These are phyloP conservation scores for Lachancea kluyveri DNA, from an alignment of 805 yeast genomes.

Conservation along the genomic window DNA sequence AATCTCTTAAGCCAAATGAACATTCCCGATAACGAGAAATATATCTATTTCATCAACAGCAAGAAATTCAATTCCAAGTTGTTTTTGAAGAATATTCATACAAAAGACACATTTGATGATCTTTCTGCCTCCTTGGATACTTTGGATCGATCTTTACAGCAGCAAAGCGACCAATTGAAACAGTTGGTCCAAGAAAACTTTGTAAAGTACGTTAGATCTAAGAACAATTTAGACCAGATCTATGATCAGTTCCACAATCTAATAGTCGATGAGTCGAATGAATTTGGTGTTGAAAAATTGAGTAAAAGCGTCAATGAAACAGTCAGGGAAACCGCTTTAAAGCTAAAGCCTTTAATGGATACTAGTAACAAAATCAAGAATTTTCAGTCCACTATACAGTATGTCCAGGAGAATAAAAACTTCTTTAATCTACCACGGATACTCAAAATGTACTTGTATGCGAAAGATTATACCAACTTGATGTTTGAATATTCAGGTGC, in stretches of 20 bases:
- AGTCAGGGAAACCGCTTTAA: constrained; percentile 44
- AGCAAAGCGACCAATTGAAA: constrained; percentile 45
- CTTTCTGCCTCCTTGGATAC: constrained; percentile 41
- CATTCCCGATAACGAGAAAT: constrained; percentile 34
- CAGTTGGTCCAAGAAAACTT: constrained; percentile 52
- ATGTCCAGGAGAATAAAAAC: constrained; percentile 46
- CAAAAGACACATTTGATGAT: constrained; percentile 46
- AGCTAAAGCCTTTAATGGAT: constrained; percentile 55
- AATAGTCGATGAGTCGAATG: constrained; percentile 26
- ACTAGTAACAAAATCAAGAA: constrained; percentile 43
- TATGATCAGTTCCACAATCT: constrained; percentile 42
- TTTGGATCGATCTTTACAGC: constrained; percentile 43
- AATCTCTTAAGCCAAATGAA: constrained; percentile 36
- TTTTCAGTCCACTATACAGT: constrained; percentile 42
- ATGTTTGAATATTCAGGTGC: constrained; percentile 53
- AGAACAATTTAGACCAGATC: constrained; percentile 56
- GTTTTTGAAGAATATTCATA: constrained; percentile 51
- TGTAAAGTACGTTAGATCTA: constrained; percentile 56
- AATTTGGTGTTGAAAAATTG: constrained; percentile 30
- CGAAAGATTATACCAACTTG: constrained; percentile 52
- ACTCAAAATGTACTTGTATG: constrained; percentile 37
- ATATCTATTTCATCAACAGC: constrained; percentile 47
- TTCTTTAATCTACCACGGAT: constrained; percentile 53
- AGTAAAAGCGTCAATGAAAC: constrained; percentile 43
- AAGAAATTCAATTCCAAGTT: constrained; percentile 52